These are phyloP conservation scores for Fusarium temperatum DNA, from an alignment of 2,329 filamentous ascomycete species.

Conservation along the genomic window DNA sequence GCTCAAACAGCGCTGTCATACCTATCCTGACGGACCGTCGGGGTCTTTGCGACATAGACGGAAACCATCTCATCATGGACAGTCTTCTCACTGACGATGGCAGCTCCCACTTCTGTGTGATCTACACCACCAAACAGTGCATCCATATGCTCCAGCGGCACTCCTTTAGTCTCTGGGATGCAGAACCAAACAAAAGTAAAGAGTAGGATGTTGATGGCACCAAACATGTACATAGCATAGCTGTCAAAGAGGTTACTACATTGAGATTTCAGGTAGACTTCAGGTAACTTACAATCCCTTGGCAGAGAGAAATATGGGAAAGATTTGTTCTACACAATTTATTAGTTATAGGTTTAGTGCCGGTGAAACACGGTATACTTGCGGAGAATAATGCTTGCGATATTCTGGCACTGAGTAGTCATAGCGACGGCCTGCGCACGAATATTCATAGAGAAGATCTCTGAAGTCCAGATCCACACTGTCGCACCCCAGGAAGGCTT, in stretches of 20 bases:
- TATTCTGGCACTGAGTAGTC: conserved; percentile 9
- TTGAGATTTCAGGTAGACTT: background rate
- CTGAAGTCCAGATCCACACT: conserved; percentile 74
- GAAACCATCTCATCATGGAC: background rate
- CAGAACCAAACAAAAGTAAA: conserved; percentile 3
- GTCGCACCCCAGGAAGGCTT: conserved; percentile 76
- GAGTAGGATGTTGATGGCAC: background rate
- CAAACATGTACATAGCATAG: conserved; percentile 9
- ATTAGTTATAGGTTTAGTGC: fast-evolving
- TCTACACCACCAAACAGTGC: background rate
- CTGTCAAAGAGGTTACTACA: background rate
- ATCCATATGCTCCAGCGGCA: conserved; percentile 3
- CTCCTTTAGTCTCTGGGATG: background rate
- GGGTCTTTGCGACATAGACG: background rate
- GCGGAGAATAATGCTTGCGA: conserved; percentile 2
- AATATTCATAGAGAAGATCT: conserved; percentile 67
- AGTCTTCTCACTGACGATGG: background rate
- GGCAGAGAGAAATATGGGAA: background rate
- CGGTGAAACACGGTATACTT: background rate
- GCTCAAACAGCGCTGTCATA: background rate
- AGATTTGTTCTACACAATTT: background rate
- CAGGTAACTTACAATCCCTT: background rate
- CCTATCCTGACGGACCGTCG: background rate
- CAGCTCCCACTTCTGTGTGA: background rate
- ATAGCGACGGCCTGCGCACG: conserved; percentile 71